A percentile compares a stretch with the other conserved stretches of the same genome.
phyloP scores from a whole-genome alignment of 2,329 filamentous ascomycete genomes.

The Dothideomycetidae sp. region DNA sequence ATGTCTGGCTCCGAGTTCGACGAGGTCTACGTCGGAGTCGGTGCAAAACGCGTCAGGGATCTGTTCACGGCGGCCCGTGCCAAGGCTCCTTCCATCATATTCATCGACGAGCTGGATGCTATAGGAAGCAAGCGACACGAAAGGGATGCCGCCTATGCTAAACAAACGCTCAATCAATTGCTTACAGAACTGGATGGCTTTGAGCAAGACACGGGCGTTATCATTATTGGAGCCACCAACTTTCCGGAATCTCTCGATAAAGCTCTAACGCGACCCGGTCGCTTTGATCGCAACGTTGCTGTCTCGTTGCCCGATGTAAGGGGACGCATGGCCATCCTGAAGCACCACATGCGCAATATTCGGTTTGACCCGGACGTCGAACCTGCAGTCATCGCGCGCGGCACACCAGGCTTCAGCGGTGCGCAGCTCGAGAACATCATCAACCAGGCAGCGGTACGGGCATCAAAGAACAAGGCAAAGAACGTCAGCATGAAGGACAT shows the following conservation, averaged over 20 bases:
- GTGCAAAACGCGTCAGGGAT: slow-evolving; percentile 89
- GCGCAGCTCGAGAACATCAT: slow-evolving; percentile 94
- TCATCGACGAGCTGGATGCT: slow-evolving; percentile 87
- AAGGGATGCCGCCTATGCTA: slow-evolving; percentile 83
- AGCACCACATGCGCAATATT: slow-evolving; percentile 87
- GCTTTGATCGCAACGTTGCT: slow-evolving; percentile 84
- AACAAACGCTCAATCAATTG: slow-evolving; percentile 94
- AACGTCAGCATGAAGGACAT: slow-evolving; percentile 68
- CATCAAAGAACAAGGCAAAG: slow-evolving; percentile 70
- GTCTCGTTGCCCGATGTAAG: slow-evolving; percentile 86
- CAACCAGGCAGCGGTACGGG: slow-evolving; percentile 88
- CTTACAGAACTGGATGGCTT: slow-evolving; percentile 96
- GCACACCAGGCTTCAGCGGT: slow-evolving; percentile 83
- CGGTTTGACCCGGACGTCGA: slow-evolving; percentile 70
- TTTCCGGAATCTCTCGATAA: slow-evolving; percentile 91
- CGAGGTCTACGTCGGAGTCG: slow-evolving; percentile 94
- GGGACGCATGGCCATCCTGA: slow-evolving; percentile 80
- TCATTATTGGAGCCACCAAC: slow-evolving; percentile 93
- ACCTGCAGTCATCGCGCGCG: slow-evolving; percentile 66
- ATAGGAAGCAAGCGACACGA: slow-evolving; percentile 91
- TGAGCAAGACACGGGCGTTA: slow-evolving; percentile 83
- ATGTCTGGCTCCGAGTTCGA: slow-evolving; percentile 99
- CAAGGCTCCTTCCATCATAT: slow-evolving; percentile 86
- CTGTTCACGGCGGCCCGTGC: slow-evolving; percentile 69
- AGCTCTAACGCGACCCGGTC: slow-evolving; percentile 81